These are phyloP conservation scores for Lyophyllum atratum DNA, from an alignment of 768 basidiomycete species.

Conservation along the genomic window DNA sequence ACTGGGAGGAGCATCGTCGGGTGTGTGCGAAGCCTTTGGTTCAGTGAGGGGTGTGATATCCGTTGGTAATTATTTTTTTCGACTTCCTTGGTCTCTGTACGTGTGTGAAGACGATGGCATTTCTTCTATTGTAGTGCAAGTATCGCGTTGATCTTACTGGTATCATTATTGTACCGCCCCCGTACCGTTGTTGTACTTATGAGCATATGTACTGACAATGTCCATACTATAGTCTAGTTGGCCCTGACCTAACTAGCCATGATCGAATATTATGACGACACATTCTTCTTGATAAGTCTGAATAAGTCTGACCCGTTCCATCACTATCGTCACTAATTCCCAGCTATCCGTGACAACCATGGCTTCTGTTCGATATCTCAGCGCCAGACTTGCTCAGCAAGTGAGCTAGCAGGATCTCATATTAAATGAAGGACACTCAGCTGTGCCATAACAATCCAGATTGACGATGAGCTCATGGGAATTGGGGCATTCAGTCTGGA, in stretches of 20 bases:
- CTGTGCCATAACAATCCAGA: conserved; percentile 44
- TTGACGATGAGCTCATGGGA: conserved; percentile 94
- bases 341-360: conserved; percentile 8
- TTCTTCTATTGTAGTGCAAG: neutral
- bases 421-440: neutral
- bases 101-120: neutral
- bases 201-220: neutral
- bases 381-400: conserved; percentile 77
- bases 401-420: conserved; percentile 34
- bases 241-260: neutral
- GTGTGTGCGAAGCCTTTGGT: conserved; percentile 49
- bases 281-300: neutral
- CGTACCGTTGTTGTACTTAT: conserved; percentile 1
- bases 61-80: neutral
- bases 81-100: conserved; percentile 1
- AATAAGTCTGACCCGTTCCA: neutral
- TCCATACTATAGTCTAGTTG: neutral
- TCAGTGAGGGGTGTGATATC: neutral
- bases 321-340: neutral
- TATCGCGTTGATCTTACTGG: neutral
- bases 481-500: conserved; percentile 94
- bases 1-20: conserved; percentile 78
- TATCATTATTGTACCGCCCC: conserved; percentile 8
- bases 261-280: neutral
- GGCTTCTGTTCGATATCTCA: conserved; percentile 65